phyloP scores from a whole-genome alignment of 2,329 filamentous ascomycete genomes.

The Nothopassalora personata region DNA sequence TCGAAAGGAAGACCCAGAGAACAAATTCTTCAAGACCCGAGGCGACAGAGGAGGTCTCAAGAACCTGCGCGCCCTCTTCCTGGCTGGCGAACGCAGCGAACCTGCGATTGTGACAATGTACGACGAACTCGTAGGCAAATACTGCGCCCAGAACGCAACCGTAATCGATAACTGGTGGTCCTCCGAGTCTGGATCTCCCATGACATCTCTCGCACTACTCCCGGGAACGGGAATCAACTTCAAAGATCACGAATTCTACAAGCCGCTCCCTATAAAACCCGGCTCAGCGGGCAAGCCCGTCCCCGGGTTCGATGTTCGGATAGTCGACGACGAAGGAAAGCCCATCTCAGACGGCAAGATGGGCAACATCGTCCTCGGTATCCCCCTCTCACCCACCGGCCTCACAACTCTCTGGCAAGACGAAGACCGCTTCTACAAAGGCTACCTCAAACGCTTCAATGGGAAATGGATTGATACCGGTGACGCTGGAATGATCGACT shows the following conservation, averaged over 20 bases:
- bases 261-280: constrained; percentile 62
- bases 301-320: constrained; percentile 82
- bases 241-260: constrained; percentile 36
- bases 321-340: constrained; percentile 74
- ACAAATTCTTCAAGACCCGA: constrained; percentile 56
- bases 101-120: constrained; percentile 79
- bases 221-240: constrained; percentile 57
- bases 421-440: constrained; percentile 75
- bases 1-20: constrained; percentile 75
- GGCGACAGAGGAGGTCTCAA: constrained; percentile 67
- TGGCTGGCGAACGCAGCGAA: constrained; percentile 85
- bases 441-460: constrained; percentile 76
- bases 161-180: constrained; percentile 74
- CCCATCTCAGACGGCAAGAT: constrained; percentile 68
- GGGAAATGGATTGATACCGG: constrained; percentile 87
- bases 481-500: constrained; percentile 80
- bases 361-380: constrained; percentile 84
- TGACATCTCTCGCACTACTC: constrained; percentile 60
- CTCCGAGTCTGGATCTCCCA: constrained; percentile 64
- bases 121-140: constrained; percentile 62
- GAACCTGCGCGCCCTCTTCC: constrained; percentile 67
- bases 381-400: constrained; percentile 78
- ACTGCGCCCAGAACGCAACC: constrained; percentile 58
- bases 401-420: constrained; percentile 85
- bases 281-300: constrained; percentile 87